phyloP scores from a whole-genome alignment of 2,329 filamentous ascomycete species.

The Aspergillus nomiae region DNA sequence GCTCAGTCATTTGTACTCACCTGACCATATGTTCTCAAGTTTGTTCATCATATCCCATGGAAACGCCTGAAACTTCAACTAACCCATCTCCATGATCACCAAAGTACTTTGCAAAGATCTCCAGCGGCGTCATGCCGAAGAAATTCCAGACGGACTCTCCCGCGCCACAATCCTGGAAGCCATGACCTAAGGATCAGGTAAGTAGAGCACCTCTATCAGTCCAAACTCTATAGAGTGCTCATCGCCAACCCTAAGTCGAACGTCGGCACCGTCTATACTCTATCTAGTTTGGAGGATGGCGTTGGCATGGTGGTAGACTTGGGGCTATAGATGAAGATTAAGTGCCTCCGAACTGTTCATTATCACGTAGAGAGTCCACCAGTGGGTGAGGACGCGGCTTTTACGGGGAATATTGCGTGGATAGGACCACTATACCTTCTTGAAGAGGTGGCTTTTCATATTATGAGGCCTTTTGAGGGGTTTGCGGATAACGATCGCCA shows the following conservation, averaged over 20 bases:
- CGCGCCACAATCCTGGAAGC: background rate
- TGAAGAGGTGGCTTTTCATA: no score
- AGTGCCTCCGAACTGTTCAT: background rate
- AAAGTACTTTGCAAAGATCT: conserved; percentile 1
- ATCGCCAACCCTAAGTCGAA: background rate
- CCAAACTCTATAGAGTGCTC: background rate
- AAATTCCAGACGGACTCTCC: background rate
- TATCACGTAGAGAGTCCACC: background rate
- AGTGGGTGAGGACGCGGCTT: no score
- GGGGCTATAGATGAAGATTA: background rate
- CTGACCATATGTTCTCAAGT: background rate
- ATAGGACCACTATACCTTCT: no score
- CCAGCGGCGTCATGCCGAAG: background rate
- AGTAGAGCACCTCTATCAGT: background rate
- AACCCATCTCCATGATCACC: background rate
- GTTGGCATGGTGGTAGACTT: background rate
- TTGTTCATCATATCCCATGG: background rate
- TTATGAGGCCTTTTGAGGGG: background rate
- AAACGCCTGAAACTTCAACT: no score
- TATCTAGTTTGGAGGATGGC: background rate
- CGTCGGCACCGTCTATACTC: background rate
- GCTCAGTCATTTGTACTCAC: background rate
- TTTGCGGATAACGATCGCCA: background rate
- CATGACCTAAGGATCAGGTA: background rate
- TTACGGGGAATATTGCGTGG: no score